A percentile compares a stretch with the other conserved stretches of the same genome.
Evolutionary conservation across 2,329 filamentous ascomycete species (phyloP).

Genomic region (Daldinia eschscholtzii): DNA sequence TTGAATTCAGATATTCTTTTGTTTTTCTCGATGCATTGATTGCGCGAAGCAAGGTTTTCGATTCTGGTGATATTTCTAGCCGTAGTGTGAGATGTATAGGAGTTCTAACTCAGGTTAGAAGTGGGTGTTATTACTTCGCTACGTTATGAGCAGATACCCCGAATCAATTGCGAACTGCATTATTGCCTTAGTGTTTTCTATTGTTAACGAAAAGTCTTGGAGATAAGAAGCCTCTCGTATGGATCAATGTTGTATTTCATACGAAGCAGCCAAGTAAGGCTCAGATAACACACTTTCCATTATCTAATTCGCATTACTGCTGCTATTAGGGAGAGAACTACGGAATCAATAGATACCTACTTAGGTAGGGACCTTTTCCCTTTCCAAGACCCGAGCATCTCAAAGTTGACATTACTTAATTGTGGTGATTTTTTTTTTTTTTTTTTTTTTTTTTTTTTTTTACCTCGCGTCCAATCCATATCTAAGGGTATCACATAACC

Average conservation of each 20-base stretch:
- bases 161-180: constrained; percentile 24
- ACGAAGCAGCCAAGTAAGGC: not conserved
- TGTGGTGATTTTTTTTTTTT: too few relatives aligned
- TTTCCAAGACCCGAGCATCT: not conserved
- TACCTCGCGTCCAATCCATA: not conserved
- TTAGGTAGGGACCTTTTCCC: not conserved
- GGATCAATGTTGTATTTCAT: not conserved
- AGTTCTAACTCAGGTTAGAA: constrained; percentile 13
- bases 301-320: not conserved
- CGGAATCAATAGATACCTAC: not conserved
- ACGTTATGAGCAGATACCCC: constrained; percentile 37
- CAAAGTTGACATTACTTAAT: not conserved
- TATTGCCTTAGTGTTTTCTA: not conserved
- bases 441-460: too few relatives aligned
- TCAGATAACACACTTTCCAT: not conserved
- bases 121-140: constrained; percentile 6
- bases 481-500: constrained; percentile 2
- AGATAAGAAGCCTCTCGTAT: not conserved
- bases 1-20: not conserved
- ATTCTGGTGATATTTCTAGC: constrained; percentile 1
- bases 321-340: not conserved
- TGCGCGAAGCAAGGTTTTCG: constrained; percentile 3
- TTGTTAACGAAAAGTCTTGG: not conserved
- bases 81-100: constrained; percentile 10
- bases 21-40: constrained; percentile 20